Percentiles rank a stretch among this genome's conserved stretches.
phyloP scores from a whole-genome alignment of 441 rosid species.

The Biscutella laevigata region DNA sequence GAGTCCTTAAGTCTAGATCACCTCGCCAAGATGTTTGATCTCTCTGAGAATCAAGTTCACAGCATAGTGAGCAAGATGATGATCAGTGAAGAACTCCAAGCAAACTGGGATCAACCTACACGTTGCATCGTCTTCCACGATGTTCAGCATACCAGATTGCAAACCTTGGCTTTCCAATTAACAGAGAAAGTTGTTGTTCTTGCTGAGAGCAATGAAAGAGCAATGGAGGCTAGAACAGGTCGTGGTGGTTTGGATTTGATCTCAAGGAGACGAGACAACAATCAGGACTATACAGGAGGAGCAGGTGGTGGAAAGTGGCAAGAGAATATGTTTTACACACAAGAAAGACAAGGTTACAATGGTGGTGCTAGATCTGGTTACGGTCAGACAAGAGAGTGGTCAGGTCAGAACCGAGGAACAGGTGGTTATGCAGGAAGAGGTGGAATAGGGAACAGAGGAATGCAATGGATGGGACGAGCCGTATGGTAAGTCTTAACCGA shows the following conservation, averaged over 20 bases:
- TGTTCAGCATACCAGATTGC: slow-evolving; percentile 55
- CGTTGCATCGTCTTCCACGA: slow-evolving; percentile 59
- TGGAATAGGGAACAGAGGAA: slow-evolving; percentile 36
- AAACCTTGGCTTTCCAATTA: slow-evolving; percentile 67
- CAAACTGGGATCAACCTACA: slow-evolving; percentile 86
- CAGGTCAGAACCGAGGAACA: slow-evolving; percentile 37
- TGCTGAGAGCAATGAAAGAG: slow-evolving; percentile 66
- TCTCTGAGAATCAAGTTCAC: slow-evolving; percentile 42
- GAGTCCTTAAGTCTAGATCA: slow-evolving; percentile 51
- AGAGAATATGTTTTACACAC: slow-evolving; percentile 39
- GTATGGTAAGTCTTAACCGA: slow-evolving; percentile 64
- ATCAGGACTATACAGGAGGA: slow-evolving; percentile 46
- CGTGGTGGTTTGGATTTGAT: slow-evolving; percentile 57
- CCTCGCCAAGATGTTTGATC: slow-evolving; percentile 55
- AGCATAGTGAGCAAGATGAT: slow-evolving; percentile 65
- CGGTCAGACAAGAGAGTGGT: slow-evolving; percentile 37
- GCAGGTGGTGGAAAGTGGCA: slow-evolving; percentile 53
- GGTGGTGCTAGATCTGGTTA: slow-evolving; percentile 40
- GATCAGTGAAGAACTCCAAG: slow-evolving; percentile 65
- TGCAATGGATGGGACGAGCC: slow-evolving; percentile 45
- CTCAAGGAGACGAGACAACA: slow-evolving; percentile 50
- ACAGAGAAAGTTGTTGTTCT: slow-evolving; percentile 50
- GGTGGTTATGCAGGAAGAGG: slow-evolving; percentile 47
- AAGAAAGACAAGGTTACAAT: slow-evolving; percentile 50
- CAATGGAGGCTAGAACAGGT: slow-evolving; percentile 53